phyloP scores from a whole-genome alignment of 192 early-diverging fungal genomes.

The Dimargaris verticillata region DNA sequence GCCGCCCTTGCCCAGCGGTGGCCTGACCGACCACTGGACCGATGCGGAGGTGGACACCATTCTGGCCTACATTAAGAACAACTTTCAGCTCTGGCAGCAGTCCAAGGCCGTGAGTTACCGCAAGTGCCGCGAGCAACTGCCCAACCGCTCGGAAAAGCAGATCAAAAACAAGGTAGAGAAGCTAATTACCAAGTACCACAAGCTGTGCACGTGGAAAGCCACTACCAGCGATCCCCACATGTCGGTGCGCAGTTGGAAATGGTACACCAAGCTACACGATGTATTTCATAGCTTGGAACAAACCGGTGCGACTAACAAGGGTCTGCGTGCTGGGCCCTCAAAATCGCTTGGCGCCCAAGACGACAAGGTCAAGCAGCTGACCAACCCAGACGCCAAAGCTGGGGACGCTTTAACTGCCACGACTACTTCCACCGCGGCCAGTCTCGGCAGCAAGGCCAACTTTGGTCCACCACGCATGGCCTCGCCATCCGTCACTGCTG shows the following conservation, averaged over 20 bases:
- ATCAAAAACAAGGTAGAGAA: slow-evolving; percentile 12
- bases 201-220: slow-evolving; percentile 8
- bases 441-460: too few species aligned
- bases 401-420: too few species aligned
- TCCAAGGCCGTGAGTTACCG: slow-evolving; percentile 11
- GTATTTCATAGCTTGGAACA: slow-evolving; percentile 5
- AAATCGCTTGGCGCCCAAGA: too few species aligned
- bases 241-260: slow-evolving; percentile 8
- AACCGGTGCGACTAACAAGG: slow-evolving; percentile 2
- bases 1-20: neutral
- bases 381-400: too few species aligned
- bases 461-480: neutral
- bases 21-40: slow-evolving; percentile 11
- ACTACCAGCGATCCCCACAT: slow-evolving; percentile 1
- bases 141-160: slow-evolving; percentile 11
- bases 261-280: slow-evolving; percentile 10
- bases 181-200: slow-evolving; percentile 10
- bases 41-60: slow-evolving; percentile 6
- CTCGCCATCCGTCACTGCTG: slow-evolving; percentile 8
- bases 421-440: too few species aligned
- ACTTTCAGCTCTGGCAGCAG: slow-evolving; percentile 11
- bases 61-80: slow-evolving; percentile 11
- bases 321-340: neutral
- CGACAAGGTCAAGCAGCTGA: too few species aligned
- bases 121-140: slow-evolving; percentile 8